phyloP scores from a whole-genome alignment of 768 basidiomycete genomes.

The Sistotremastrum suecicum region DNA sequence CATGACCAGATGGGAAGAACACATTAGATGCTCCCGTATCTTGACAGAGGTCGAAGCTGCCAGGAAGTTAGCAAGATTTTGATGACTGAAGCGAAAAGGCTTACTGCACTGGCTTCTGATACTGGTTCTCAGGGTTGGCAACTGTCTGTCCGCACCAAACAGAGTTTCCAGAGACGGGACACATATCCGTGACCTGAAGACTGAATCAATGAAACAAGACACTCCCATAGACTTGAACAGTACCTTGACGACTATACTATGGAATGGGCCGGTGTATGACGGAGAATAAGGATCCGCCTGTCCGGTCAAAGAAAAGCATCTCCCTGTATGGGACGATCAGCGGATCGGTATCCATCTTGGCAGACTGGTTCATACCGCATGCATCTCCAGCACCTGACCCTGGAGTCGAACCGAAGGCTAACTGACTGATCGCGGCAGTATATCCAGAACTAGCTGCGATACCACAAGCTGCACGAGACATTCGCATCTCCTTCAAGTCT shows the following conservation, averaged over 20 bases:
- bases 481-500: too few species aligned
- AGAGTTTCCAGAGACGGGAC: conserved; percentile 33
- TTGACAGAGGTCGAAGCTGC: conserved; percentile 46
- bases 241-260: conserved; percentile 37
- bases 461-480: conserved; percentile 31
- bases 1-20: conserved; percentile 45
- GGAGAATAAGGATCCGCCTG: conserved; percentile 38
- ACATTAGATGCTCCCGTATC: conserved; percentile 36
- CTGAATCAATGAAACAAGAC: too few species aligned
- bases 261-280: conserved; percentile 33
- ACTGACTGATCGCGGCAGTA: conserved; percentile 44
- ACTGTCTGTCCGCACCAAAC: conserved; percentile 41
- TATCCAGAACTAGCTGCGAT: conserved; percentile 28
- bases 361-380: conserved; percentile 18
- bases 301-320: conserved; percentile 42
- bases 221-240: too few species aligned
- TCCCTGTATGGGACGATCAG: conserved; percentile 11
- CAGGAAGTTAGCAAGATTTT: background rate
- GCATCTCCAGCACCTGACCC: conserved; percentile 42
- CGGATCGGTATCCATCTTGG: too few species aligned
- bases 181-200: conserved; percentile 20
- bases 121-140: conserved; percentile 26
- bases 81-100: conserved; percentile 6
- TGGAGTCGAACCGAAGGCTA: conserved; percentile 37
- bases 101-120: conserved; percentile 35